Evolutionary conservation across 257 asterid genomes (phyloP).

Genomic region (Ilex aquifolium): DNA sequence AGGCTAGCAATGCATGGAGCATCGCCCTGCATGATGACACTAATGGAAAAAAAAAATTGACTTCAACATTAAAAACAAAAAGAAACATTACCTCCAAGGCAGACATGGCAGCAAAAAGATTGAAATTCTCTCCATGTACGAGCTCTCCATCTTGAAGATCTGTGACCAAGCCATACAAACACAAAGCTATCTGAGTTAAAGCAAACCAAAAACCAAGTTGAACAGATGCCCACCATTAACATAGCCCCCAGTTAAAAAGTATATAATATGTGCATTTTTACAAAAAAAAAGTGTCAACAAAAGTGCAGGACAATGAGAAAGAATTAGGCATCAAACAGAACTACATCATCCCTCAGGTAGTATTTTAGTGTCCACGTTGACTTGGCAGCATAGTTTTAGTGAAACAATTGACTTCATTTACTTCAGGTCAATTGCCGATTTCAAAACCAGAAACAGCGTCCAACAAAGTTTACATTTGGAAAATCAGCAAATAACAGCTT

Average conservation of each 20-base stretch:
- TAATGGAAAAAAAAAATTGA: not conserved
- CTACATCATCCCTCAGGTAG: no score
- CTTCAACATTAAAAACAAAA: slow-evolving; percentile 4
- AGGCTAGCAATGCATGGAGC: not conserved
- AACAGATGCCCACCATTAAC: not conserved
- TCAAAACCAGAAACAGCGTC: no score
- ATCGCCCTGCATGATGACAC: not conserved
- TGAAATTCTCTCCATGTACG: slow-evolving; percentile 77
- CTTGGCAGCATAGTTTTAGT: no score
- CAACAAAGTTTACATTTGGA: no score
- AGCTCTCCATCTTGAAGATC: slow-evolving; percentile 90
- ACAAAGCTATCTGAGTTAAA: slow-evolving; percentile 3
- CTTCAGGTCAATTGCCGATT: no score
- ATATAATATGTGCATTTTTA: not conserved
- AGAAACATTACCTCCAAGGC: slow-evolving; percentile 81
- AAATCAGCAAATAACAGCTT: no score
- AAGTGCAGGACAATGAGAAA: not conserved
- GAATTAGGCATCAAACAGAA: no score
- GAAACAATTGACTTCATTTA: no score
- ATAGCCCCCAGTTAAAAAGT: not conserved
- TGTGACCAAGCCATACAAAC: slow-evolving; percentile 30
- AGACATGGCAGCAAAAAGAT: slow-evolving; percentile 98
- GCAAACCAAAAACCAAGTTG: slow-evolving; percentile 1
- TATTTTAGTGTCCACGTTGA: no score
- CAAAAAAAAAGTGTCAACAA: not conserved